Evolutionary conservation across 2,329 filamentous ascomycete genomes (phyloP).

Genomic region (Chrysoporthe cubensis): DNA sequence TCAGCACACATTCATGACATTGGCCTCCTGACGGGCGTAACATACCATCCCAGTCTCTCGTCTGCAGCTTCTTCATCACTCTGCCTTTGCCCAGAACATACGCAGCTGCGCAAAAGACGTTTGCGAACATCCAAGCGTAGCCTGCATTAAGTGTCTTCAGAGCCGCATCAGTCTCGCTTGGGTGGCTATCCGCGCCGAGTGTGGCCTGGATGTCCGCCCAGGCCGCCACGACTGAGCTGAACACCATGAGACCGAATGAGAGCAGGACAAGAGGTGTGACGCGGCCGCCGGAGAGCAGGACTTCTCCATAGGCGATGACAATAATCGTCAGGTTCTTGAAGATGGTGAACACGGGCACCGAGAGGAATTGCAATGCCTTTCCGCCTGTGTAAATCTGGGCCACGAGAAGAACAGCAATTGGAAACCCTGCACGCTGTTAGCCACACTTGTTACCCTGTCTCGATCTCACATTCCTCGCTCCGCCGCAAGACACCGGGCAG

Average conservation of each 20-base stretch:
- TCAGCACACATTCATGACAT: neutral
- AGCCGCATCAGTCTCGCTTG: constrained; percentile 61
- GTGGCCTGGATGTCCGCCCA: constrained; percentile 97
- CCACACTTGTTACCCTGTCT: neutral
- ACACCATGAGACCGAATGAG: constrained; percentile 94
- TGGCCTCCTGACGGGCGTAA: constrained; percentile 34
- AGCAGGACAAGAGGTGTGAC: constrained; percentile 87
- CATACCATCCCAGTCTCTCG: constrained; percentile 99
- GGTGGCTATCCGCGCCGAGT: constrained; percentile 62
- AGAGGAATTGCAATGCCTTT: constrained; percentile 94
- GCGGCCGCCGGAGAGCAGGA: constrained; percentile 95
- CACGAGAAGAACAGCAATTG: constrained; percentile 91
- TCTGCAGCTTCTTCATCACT: constrained; percentile 99
- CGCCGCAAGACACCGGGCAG: neutral
- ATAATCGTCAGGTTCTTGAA: constrained; percentile 99
- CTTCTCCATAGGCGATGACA: constrained; percentile 96
- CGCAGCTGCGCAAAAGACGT: constrained; percentile 90
- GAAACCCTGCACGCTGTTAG: constrained; percentile 72
- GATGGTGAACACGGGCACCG: constrained; percentile 98
- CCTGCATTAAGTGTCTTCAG: constrained; percentile 91
- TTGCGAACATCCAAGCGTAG: constrained; percentile 97
- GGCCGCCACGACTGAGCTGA: constrained; percentile 91
- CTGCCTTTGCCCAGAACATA: constrained; percentile 95
- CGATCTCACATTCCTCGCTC: neutral
- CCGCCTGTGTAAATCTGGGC: constrained; percentile 99